A percentile compares a stretch with the other conserved stretches of the same genome.
phyloP scores from a whole-genome alignment of 805 yeast genomes.

The Kodamaea nitidulidarum region DNA sequence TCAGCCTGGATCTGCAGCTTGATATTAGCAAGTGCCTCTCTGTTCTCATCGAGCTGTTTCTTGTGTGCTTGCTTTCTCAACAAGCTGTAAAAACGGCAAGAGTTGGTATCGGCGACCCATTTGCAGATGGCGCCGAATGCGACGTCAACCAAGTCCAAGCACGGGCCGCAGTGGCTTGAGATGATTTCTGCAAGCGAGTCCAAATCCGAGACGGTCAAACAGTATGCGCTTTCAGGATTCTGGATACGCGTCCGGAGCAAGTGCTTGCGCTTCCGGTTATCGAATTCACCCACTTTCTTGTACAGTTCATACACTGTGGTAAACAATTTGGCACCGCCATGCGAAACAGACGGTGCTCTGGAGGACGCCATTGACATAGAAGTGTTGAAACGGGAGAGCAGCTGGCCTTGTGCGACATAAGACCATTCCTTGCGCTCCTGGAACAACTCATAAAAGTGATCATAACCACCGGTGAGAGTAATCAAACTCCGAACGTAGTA shows the following conservation, averaged over 20 bases:
- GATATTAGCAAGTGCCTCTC: slow-evolving; percentile 12
- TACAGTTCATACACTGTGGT: slow-evolving; percentile 26
- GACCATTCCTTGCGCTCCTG: slow-evolving; percentile 25
- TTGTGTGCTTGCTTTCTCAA: slow-evolving; percentile 10
- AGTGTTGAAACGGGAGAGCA: slow-evolving; percentile 2
- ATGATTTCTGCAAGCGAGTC: slow-evolving; percentile 24
- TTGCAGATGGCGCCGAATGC: slow-evolving; percentile 16
- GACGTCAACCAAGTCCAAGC: slow-evolving; percentile 14
- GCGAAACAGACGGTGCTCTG: background rate
- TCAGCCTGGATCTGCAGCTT: slow-evolving; percentile 11
- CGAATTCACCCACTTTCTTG: slow-evolving; percentile 27
- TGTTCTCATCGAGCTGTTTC: slow-evolving; percentile 15
- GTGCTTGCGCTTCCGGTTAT: slow-evolving; percentile 17
- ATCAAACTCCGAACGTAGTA: slow-evolving; percentile 21
- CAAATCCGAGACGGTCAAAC: slow-evolving; percentile 19
- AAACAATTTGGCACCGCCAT: slow-evolving; percentile 21
- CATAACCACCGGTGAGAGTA: slow-evolving; percentile 21
- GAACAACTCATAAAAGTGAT: slow-evolving; percentile 25
- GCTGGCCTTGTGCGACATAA: slow-evolving; percentile 6
- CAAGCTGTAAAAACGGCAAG: slow-evolving; percentile 20
- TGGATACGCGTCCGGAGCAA: slow-evolving; percentile 17
- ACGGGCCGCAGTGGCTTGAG: slow-evolving; percentile 14
- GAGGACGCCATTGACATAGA: background rate
- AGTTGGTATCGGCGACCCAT: slow-evolving; percentile 30
- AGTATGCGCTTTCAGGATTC: slow-evolving; percentile 12